Evolutionary conservation across 2,329 filamentous ascomycete genomes (phyloP).

Genomic region (Triangularia setosa): DNA sequence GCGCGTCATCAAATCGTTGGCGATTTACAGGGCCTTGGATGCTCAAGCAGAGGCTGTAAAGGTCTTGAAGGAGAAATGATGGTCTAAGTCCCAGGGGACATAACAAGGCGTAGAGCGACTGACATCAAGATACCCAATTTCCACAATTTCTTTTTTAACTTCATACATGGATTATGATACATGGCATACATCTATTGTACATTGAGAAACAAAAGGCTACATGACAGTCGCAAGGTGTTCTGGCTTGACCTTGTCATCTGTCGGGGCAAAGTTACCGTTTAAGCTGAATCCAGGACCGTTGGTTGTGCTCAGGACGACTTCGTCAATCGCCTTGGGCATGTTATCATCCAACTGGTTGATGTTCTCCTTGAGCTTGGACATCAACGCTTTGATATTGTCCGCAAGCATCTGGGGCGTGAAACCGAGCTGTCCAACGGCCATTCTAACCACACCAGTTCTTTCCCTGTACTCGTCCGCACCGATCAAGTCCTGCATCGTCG

Average conservation of each 20-base stretch:
- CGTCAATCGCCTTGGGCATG: slow-evolving; percentile 62
- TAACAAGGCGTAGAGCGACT: slow-evolving; percentile 16
- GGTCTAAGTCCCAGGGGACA: not conserved
- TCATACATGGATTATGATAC: slow-evolving; percentile 26
- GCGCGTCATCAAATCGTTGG: slow-evolving; percentile 49
- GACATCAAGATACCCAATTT: slow-evolving; percentile 29
- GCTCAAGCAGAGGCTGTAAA: slow-evolving; percentile 52
- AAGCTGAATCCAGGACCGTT: slow-evolving; percentile 82
- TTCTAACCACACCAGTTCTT: slow-evolving; percentile 73
- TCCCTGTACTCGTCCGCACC: slow-evolving; percentile 87
- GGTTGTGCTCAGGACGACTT: slow-evolving; percentile 80
- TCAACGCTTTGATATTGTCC: slow-evolving; percentile 75
- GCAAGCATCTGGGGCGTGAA: slow-evolving; percentile 85
- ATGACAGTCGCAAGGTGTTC: slow-evolving; percentile 52
- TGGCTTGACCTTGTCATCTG: slow-evolving; percentile 52
- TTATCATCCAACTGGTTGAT: slow-evolving; percentile 55
- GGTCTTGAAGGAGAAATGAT: slow-evolving; percentile 40
- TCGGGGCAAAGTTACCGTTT: slow-evolving; percentile 70
- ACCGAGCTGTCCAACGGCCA: slow-evolving; percentile 86
- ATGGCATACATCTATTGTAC: slow-evolving; percentile 5
- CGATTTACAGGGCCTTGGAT: slow-evolving; percentile 49
- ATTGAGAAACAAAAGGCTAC: slow-evolving; percentile 35
- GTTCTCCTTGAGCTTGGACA: slow-evolving; percentile 75
- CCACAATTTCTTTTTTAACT: slow-evolving; percentile 15
- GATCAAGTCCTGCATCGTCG: slow-evolving; percentile 74